Evolutionary conservation across 352 stramenopile species (phyloP).

Genomic region (Phytopythium kandeliae): DNA sequence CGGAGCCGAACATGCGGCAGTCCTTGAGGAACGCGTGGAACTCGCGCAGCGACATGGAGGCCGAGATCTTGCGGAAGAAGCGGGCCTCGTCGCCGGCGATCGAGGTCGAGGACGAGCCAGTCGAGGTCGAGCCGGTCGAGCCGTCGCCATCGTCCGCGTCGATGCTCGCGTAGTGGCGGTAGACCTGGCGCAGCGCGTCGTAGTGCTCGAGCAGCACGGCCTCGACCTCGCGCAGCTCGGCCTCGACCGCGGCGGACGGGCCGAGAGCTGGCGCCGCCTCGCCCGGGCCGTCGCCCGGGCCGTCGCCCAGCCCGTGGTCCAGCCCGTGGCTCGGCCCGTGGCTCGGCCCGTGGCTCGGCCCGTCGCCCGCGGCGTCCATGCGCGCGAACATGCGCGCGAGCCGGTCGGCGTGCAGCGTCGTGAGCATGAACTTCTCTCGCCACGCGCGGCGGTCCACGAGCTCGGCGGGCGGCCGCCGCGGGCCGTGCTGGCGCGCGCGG

Average conservation of each 20-base stretch:
- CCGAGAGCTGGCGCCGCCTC: neutral
- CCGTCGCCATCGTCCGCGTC: slow-evolving; percentile 11
- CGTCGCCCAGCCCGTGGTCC: too few species aligned
- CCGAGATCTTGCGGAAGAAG: slow-evolving; percentile 63
- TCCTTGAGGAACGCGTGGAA: slow-evolving; percentile 69
- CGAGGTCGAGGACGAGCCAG: too few species aligned
- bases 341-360: too few species aligned
- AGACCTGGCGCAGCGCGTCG: slow-evolving; percentile 37
- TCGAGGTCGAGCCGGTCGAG: too few species aligned
- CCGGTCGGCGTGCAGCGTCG: slow-evolving; percentile 37
- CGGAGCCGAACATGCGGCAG: slow-evolving; percentile 48
- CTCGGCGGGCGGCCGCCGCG: slow-evolving; percentile 18
- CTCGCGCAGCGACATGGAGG: slow-evolving; percentile 59
- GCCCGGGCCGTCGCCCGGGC: too few species aligned
- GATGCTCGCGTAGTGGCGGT: slow-evolving; percentile 51
- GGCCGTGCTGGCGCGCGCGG: slow-evolving; percentile 21
- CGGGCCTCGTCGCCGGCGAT: slow-evolving; percentile 27
- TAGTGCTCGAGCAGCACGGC: slow-evolving; percentile 36
- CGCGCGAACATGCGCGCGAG: slow-evolving; percentile 16
- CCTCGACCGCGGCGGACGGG: slow-evolving; percentile 6
- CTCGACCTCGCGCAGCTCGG: slow-evolving; percentile 32
- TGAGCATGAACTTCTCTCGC: slow-evolving; percentile 61
- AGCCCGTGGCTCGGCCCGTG: too few species aligned
- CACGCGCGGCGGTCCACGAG: slow-evolving; percentile 43
- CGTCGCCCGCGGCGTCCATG: slow-evolving; percentile 2